Conservation (phyloP, 495 filamentous ascomycete genomes). For the Apiosordaria backusii region DNA sequence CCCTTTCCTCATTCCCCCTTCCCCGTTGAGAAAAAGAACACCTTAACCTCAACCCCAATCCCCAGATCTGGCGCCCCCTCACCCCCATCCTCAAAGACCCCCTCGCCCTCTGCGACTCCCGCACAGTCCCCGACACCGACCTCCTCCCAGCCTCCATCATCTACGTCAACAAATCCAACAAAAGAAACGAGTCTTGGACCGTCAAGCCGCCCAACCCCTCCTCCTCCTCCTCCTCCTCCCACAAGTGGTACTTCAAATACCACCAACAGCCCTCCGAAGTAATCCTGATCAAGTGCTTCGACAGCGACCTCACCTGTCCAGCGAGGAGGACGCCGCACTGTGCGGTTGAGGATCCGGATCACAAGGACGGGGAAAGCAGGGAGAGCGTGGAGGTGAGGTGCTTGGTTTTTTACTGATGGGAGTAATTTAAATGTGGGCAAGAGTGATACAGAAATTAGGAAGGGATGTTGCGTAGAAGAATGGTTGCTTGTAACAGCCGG, state of each 20-base stretch:
- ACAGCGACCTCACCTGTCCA: constrained; percentile 52
- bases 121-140: constrained; percentile 59
- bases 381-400: background rate
- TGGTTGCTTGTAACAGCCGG: too few relatives aligned
- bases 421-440: too few relatives aligned
- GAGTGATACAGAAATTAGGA: too few relatives aligned
- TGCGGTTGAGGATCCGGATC: constrained; percentile 27
- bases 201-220: constrained; percentile 50
- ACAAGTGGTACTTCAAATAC: constrained; percentile 76
- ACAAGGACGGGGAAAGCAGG: background rate
- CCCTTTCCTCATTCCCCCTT: background rate
- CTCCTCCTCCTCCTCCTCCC: constrained; percentile 22
- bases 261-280: constrained; percentile 58
- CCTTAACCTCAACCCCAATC: background rate
- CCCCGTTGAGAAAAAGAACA: too few relatives aligned
- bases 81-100: constrained; percentile 59
- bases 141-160: constrained; percentile 65
- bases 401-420: background rate
- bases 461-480: too few relatives aligned
- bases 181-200: constrained; percentile 61
- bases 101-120: constrained; percentile 58
- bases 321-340: constrained; percentile 61
- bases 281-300: constrained; percentile 69
- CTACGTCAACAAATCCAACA: constrained; percentile 50
- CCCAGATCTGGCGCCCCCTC: constrained; percentile 57